Conservation (phyloP, 2,329 filamentous ascomycete genomes). For the Coniosporium uncinatum region DNA sequence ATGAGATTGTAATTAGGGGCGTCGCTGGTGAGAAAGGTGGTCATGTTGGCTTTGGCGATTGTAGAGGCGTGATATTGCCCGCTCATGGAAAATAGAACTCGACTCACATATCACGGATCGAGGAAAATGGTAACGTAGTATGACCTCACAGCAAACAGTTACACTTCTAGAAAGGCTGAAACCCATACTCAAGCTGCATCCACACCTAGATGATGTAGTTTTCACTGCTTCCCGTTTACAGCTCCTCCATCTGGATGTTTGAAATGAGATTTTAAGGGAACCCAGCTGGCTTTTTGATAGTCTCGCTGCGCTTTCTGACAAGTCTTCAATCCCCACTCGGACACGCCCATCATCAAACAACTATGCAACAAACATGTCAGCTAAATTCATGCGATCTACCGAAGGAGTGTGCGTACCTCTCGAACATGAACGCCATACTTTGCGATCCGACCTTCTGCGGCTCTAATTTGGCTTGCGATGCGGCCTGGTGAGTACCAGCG, state of each 20-base stretch:
- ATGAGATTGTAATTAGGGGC: conserved; percentile 58
- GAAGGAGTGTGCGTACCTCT: too few relatives aligned
- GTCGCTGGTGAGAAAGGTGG: conserved; percentile 55
- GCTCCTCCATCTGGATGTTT: conserved; percentile 13
- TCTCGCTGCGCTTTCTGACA: conserved; percentile 66
- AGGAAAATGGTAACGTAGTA: too few relatives aligned
- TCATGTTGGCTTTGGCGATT: conserved; percentile 75
- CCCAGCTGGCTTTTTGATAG: conserved; percentile 83
- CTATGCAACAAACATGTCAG: too few relatives aligned
- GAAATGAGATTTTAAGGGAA: conserved; percentile 40
- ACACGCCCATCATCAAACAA: conserved; percentile 36
- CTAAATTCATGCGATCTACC: too few relatives aligned
- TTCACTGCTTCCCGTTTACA: too few relatives aligned
- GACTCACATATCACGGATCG: too few relatives aligned
- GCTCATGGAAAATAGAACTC: too few relatives aligned
- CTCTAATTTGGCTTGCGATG: conserved; percentile 45
- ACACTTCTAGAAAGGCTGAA: too few relatives aligned
- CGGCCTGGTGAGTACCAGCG: conserved; percentile 47
- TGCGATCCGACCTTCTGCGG: conserved; percentile 52
- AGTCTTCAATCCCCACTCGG: conserved; percentile 65
- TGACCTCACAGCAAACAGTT: too few relatives aligned
- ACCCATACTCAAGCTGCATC: too few relatives aligned
- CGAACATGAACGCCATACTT: conserved; percentile 61
- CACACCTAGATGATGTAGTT: too few relatives aligned
- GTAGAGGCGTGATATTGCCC: conserved; percentile 55